phyloP scores from a whole-genome alignment of 768 basidiomycete species.

The Dentipellis sp. region DNA sequence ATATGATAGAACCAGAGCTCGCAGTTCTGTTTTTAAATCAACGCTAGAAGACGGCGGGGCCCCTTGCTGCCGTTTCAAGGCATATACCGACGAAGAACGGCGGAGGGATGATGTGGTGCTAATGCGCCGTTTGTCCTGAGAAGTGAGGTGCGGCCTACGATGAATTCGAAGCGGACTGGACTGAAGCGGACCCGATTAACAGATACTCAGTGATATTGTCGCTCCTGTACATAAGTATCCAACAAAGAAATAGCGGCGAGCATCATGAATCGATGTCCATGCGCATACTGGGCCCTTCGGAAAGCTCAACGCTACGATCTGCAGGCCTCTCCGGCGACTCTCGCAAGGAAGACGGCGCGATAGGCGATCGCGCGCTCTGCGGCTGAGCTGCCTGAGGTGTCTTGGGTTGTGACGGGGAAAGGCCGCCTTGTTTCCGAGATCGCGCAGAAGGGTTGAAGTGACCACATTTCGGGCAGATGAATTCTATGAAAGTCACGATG shows the following conservation, averaged over 20 bases:
- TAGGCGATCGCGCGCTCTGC: not conserved
- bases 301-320: not conserved
- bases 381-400: not conserved
- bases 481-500: slow-evolving; percentile 42
- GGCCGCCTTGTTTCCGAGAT: slow-evolving; percentile 3
- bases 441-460: slow-evolving; percentile 58
- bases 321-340: not conserved
- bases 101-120: no score
- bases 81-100: no score
- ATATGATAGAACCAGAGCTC: no score
- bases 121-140: no score
- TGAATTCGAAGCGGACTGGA: no score
- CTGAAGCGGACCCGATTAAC: no score
- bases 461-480: slow-evolving; percentile 77
- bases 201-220: no score
- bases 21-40: no score
- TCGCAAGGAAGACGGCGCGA: not conserved
- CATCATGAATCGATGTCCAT: not conserved
- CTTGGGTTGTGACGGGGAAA: not conserved
- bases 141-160: no score
- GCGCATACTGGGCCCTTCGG: not conserved
- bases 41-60: no score
- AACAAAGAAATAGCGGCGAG: not conserved
- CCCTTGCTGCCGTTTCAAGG: no score
- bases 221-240: not conserved